These are phyloP conservation scores for Saccharomyces hybrid DNA, from an alignment of 1,139 yeast genomes.

Conservation along the genomic window DNA sequence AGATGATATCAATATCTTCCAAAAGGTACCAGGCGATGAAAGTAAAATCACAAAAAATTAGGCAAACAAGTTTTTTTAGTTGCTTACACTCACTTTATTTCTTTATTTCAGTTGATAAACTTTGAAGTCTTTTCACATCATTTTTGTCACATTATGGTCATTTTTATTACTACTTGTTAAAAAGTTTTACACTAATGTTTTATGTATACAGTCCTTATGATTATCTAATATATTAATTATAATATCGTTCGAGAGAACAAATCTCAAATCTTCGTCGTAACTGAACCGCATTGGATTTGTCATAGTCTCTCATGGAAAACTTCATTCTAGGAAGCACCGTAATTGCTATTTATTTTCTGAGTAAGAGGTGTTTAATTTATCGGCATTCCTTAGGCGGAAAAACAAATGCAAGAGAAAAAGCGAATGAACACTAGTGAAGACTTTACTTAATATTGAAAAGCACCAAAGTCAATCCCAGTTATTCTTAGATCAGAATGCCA, in stretches of 20 bases:
- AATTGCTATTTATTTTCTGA: too few relatives aligned
- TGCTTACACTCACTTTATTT: neutral
- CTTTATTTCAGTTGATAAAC: neutral
- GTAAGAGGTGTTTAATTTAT: too few relatives aligned
- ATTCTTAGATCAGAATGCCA: neutral
- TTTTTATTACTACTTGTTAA: constrained; percentile 1
- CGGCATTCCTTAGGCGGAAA: too few relatives aligned
- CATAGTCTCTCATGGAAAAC: too few relatives aligned
- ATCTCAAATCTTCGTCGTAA: neutral
- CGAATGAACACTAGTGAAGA: too few relatives aligned
- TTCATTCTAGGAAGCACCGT: too few relatives aligned
- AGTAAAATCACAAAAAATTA: constrained; percentile 25
- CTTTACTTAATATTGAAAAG: too few relatives aligned
- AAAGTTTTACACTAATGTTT: neutral
- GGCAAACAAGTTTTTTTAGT: neutral
- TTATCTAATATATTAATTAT: neutral
- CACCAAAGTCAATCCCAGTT: neutral
- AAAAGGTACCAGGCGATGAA: constrained; percentile 34
- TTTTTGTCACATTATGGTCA: neutral
- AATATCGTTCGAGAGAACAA: neutral
- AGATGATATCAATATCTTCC: constrained; percentile 35
- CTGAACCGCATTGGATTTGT: neutral
- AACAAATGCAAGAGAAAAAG: too few relatives aligned
- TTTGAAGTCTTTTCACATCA: neutral
- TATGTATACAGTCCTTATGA: neutral